Evolutionary conservation across 768 basidiomycete genomes (phyloP), one percentile per base, ranked within the genome.

Genomic region (Kwoniella botswanensis): DNA sequence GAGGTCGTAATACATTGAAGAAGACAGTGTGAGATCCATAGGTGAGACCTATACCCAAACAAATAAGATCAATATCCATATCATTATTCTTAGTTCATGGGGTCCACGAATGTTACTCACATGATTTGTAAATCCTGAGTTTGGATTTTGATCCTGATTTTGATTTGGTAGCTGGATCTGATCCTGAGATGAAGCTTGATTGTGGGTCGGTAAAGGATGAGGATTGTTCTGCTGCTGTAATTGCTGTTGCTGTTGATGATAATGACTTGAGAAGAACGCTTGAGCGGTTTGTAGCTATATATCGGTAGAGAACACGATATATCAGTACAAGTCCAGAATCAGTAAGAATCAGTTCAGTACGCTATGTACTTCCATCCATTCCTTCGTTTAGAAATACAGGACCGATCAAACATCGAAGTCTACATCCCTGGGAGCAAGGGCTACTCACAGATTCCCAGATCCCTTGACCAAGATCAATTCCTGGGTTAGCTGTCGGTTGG

Each of bases 261-360:
- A 5, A 3, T 63, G 67, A 11, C 60, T 24, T 18, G 44, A 44
- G 22, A 56, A 67, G 35, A 59, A 73, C 4, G 64, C 68, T 42
- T 73, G 72, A 57, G 72, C 72, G 7, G 72, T 65, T 10, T 69
- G 72, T 10, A 68, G 72, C 68, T 73, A 26, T 12, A 24, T 18
- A 63, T 35, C 35, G 1, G 35, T 7, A 35, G 35, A 35, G 7
- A 35, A 35, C 35, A 35, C 26, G 26, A n/a, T 54, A 17, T 41
- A 56, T n/a, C 18, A 29, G 54, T 26, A 46, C n/a, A 22, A 4
- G 53, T 44, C 7, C 22, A 35, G 26, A 15, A 29, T 50, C 22
- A 4, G 15, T 21, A 22, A 42, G 9, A 63, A 50, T 10, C 21
- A 11, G 24, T 26, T 26, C 2, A 26, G 24, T 26, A 26, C 24